A percentile compares a stretch with the other conserved stretches of the same genome.
Conservation (phyloP, 139 green algal genomes). For the Coelastrella sp. region DNA sequence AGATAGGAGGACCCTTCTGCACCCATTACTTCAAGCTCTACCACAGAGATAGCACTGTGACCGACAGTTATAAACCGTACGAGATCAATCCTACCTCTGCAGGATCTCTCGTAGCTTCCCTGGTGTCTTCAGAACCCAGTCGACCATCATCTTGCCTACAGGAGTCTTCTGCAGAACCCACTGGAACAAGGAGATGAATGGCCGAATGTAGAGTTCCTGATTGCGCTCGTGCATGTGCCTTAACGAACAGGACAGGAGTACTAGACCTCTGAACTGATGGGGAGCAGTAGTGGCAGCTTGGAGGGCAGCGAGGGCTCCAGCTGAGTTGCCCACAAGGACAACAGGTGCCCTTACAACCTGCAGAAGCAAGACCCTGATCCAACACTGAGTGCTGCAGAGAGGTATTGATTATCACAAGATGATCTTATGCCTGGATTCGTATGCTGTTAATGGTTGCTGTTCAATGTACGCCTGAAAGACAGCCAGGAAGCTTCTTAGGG, state of each 20-base stretch:
- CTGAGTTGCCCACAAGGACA: constrained; percentile 41
- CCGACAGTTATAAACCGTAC: background rate
- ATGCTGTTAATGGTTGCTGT: too few species aligned
- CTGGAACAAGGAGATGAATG: constrained; percentile 16
- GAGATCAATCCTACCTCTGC: background rate
- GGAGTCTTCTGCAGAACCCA: constrained; percentile 32
- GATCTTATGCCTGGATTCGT: background rate
- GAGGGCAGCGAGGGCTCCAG: constrained; percentile 14
- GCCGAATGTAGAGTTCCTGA: background rate
- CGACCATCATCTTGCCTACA: background rate
- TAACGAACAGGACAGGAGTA: constrained; percentile 37
- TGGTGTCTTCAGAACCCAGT: constrained; percentile 13
- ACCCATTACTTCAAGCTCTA: too few species aligned
- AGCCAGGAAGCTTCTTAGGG: too few species aligned
- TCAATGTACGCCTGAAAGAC: too few species aligned
- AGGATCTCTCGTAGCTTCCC: constrained; percentile 9
- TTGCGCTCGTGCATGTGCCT: constrained; percentile 32
- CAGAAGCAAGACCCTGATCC: background rate
- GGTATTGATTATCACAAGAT: background rate
- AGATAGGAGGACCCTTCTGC: too few species aligned
- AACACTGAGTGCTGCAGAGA: background rate
- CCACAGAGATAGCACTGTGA: too few species aligned
- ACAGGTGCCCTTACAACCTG: constrained; percentile 29
- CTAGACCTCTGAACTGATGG: background rate
- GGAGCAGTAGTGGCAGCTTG: constrained; percentile 10